A percentile compares a stretch with the other conserved stretches of the same genome.
phyloP scores from a whole-genome alignment of 2,329 filamentous ascomycete species.

The Allantophomopsis lycopodina region DNA sequence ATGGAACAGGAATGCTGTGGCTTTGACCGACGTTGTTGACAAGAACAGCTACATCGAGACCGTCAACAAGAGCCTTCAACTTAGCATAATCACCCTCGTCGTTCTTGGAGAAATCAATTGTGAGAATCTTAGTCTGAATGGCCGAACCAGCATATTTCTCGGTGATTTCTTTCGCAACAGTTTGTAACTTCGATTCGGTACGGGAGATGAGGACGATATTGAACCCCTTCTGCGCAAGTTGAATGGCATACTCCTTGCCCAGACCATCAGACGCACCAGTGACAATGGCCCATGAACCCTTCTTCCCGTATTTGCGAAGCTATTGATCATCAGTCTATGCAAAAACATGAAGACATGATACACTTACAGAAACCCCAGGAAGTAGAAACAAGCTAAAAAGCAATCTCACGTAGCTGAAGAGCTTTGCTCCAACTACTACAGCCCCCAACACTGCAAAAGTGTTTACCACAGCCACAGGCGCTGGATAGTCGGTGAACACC shows the following conservation, averaged over 20 bases:
- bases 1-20: constrained; percentile 85
- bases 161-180: constrained; percentile 63
- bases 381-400: constrained; percentile 57
- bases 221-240: constrained; percentile 84
- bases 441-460: constrained; percentile 39
- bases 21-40: constrained; percentile 96
- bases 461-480: too few species aligned
- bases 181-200: constrained; percentile 80
- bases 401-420: constrained; percentile 44
- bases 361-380: constrained; percentile 43
- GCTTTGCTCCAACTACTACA: constrained; percentile 39
- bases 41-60: constrained; percentile 71
- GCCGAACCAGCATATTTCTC: constrained; percentile 45
- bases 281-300: constrained; percentile 86
- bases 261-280: constrained; percentile 94
- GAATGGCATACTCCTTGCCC: constrained; percentile 87
- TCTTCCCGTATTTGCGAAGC: constrained; percentile 82
- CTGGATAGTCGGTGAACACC: constrained; percentile 18
- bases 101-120: constrained; percentile 86
- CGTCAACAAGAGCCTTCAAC: constrained; percentile 53
- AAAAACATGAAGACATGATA: background rate
- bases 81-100: constrained; percentile 66
- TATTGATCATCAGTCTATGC: constrained; percentile 20
- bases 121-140: constrained; percentile 61
- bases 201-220: constrained; percentile 92